Conservation (phyloP, 2,329 filamentous ascomycete genomes). For the Alternaria sp. region DNA sequence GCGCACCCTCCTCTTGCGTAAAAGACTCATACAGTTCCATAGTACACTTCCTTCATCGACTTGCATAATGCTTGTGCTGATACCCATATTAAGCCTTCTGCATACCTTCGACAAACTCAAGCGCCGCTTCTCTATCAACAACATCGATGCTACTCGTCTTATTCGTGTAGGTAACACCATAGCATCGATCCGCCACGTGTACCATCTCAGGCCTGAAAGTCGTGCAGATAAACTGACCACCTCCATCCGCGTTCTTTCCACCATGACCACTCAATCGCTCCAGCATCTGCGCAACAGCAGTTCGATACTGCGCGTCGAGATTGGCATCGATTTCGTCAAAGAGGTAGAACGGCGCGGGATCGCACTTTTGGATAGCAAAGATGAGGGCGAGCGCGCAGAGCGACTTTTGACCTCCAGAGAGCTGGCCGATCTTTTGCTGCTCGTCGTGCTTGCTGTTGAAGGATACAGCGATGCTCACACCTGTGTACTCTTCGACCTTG, state of each 20-base stretch:
- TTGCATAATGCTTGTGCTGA: neutral
- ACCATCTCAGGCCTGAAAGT: conserved; percentile 98
- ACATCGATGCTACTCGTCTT: conserved; percentile 96
- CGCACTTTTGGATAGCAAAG: conserved; percentile 97
- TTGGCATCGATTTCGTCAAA: conserved; percentile 99
- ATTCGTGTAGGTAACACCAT: conserved; percentile 88
- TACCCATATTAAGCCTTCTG: conserved; percentile 42
- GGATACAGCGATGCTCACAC: conserved; percentile 94
- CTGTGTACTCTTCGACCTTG: conserved; percentile 91
- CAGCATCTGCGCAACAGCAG: conserved; percentile 89
- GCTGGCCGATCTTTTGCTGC: conserved; percentile 95
- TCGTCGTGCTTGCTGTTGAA: conserved; percentile 99
- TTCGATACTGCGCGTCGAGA: conserved; percentile 95
- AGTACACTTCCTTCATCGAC: neutral
- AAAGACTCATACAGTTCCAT: neutral
- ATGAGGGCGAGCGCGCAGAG: conserved; percentile 96
- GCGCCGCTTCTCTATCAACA: conserved; percentile 82
- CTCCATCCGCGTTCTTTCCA: conserved; percentile 52
- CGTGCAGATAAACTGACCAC: conserved; percentile 93
- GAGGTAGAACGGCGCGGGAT: conserved; percentile 97
- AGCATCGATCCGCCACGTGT: conserved; percentile 94
- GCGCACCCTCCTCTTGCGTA: neutral
- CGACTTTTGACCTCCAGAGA: conserved; percentile 97
- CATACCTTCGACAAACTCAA: conserved; percentile 94
- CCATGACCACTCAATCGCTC: conserved; percentile 59